Base-by-base conservation (phyloP, 148 eudicot species). In the Beta vulgaris region DNA sequence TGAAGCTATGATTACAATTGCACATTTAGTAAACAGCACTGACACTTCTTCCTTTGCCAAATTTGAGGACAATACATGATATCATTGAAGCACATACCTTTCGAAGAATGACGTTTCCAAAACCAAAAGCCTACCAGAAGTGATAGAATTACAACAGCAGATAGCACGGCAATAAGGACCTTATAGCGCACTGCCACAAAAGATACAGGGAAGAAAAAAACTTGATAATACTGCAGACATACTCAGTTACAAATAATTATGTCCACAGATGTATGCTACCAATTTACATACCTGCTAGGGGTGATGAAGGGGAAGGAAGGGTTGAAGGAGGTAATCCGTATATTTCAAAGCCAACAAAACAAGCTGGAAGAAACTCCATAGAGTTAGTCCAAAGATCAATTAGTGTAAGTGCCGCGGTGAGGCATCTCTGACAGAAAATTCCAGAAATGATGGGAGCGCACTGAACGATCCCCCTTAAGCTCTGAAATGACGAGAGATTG, bases 361-460 rank as follows among this genome's bases (percentile, higher is more conserved):
- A 86, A 57, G 76, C 80, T 68, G 70, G 85, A 78, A 54, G 87
- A 82, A 69, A 82, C 65, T 72, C 71, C 61, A 57, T 72, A 48
- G 64, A 36, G 42, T 40, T 64, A 31, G 65, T 26, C 80, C 80
- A 78, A n/a, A 72, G 32, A 51, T 62, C 69, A 71, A 54, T 62
- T n/a, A 23, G 43, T 34, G n/a, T 51, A 7, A 68, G 70, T 34
- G 65, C 79, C 25, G 74, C 72, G n/a, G 67, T 53, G 35, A 83
- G 64, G 34, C 68, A 60, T 31, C 71, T 80, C 64, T 81, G 55
- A 63, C 85, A 86, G 16, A 62, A 64, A 66, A 36, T 15, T 16
- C 80, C 77, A 19, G 69, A 55, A 15, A 81, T 81, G 54, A 72
- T 76, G 2, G 84, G 84, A 58, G 71, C 73, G 43, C 84, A 81